Conservation (phyloP, 306 rosid species). For the Citrullus mucosospermus region DNA sequence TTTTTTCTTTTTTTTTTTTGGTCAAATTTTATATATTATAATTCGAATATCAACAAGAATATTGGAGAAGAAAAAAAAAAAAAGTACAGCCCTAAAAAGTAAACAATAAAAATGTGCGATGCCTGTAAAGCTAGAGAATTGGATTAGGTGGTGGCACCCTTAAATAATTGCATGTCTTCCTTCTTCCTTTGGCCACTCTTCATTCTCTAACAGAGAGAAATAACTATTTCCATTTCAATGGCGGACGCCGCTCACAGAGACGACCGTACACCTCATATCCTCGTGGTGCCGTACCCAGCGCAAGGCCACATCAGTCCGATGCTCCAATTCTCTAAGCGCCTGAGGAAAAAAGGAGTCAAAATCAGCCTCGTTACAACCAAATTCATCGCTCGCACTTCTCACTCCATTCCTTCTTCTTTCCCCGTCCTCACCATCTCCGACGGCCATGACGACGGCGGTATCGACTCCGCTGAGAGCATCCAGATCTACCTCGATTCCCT, state of each 20-base stretch:
- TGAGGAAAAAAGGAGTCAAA: slow-evolving; percentile 4
- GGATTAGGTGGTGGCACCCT: no score
- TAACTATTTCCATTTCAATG: neutral
- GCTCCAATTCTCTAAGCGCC: slow-evolving; percentile 21
- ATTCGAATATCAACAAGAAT: no score
- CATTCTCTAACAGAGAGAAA: no score
- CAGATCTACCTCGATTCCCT: neutral
- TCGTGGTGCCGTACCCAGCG: neutral
- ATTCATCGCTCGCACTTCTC: neutral
- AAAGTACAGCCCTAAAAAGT: no score
- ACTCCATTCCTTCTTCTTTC: neutral
- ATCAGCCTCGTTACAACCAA: slow-evolving; percentile 3
- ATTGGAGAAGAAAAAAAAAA: no score
- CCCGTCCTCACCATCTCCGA: neutral
- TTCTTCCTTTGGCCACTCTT: no score
- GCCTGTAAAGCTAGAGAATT: no score
- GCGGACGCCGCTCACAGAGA: neutral
- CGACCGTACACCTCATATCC: neutral
- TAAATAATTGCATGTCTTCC: no score
- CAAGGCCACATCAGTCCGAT: slow-evolving; percentile 22
- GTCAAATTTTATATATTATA: no score
- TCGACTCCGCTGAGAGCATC: neutral
- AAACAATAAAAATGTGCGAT: no score
- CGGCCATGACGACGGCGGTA: neutral
- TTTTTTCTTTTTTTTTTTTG: no score